Percentiles rank a stretch among this genome's conserved stretches.
phyloP scores from a whole-genome alignment of 805 yeast genomes.

The Candida orba region DNA sequence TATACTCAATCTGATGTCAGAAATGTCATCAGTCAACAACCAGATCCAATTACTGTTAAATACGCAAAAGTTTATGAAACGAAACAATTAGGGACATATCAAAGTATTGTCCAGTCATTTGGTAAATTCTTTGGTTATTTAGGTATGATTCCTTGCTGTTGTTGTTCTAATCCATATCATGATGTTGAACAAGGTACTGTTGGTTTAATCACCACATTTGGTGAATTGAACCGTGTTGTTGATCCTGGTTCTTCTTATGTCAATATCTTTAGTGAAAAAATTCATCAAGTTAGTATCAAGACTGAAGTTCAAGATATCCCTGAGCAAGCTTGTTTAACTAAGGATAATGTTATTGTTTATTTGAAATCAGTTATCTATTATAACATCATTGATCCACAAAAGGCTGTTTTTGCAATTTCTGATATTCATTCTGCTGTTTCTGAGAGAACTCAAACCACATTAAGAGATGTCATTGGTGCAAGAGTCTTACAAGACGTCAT shows the following conservation, averaged over 20 bases:
- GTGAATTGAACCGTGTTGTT: slow-evolving; percentile 54
- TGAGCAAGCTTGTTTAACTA: slow-evolving; percentile 62
- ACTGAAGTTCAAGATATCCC: slow-evolving; percentile 58
- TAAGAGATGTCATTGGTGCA: slow-evolving; percentile 65
- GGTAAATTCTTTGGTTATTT: slow-evolving; percentile 43
- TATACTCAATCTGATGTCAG: too few relatives aligned
- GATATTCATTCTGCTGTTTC: slow-evolving; percentile 48
- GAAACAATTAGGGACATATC: slow-evolving; percentile 36
- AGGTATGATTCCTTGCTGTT: slow-evolving; percentile 35
- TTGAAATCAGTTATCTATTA: slow-evolving; percentile 62
- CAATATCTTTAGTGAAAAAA: slow-evolving; percentile 55
- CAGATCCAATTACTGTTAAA: slow-evolving; percentile 8
- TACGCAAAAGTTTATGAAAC: slow-evolving; percentile 36
- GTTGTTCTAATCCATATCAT: slow-evolving; percentile 49
- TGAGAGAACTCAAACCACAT: slow-evolving; percentile 66
- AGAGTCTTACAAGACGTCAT: slow-evolving; percentile 62
- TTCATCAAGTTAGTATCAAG: slow-evolving; percentile 45
- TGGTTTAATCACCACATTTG: slow-evolving; percentile 60
- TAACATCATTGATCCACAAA: slow-evolving; percentile 60
- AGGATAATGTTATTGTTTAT: slow-evolving; percentile 57
- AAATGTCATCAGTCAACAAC: not conserved
- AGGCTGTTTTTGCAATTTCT: slow-evolving; percentile 51
- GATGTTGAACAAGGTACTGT: slow-evolving; percentile 60
- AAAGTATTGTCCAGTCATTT: slow-evolving; percentile 28
- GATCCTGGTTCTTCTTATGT: slow-evolving; percentile 65